Conservation (phyloP, 2,329 filamentous ascomycete species). For the Leptodontidium sp. region DNA sequence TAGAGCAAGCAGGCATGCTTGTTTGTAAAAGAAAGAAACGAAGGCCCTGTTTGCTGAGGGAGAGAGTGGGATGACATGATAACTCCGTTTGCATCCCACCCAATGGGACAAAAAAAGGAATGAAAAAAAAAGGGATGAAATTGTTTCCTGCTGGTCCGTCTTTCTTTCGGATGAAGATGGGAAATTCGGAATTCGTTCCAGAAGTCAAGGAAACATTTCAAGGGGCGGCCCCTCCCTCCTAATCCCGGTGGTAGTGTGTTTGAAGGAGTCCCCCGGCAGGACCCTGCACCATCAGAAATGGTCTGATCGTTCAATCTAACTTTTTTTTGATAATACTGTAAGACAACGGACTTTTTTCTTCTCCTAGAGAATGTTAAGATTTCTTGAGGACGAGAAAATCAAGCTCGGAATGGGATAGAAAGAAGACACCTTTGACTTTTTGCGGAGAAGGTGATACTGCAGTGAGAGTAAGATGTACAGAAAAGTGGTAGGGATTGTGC, state of each 20-base stretch:
- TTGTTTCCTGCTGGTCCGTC: slow-evolving; percentile 8
- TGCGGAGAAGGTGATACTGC: background rate
- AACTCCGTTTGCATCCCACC: background rate
- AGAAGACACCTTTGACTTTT: background rate
- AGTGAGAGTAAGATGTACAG: background rate
- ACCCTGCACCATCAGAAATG: slow-evolving; percentile 22
- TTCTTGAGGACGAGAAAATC: background rate
- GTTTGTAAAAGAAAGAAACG: background rate
- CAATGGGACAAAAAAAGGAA: background rate
- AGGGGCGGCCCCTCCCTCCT: slow-evolving; percentile 10
- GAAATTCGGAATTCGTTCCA: slow-evolving; percentile 16
- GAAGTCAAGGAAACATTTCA: slow-evolving; percentile 3
- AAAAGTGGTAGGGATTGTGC: background rate
- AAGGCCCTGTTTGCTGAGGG: slow-evolving; percentile 5
- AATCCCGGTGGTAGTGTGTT: slow-evolving; percentile 34
- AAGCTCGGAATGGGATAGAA: background rate
- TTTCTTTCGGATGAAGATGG: slow-evolving; percentile 17
- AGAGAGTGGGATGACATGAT: background rate
- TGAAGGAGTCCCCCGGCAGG: slow-evolving; percentile 32
- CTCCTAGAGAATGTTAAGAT: background rate
- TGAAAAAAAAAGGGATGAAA: background rate
- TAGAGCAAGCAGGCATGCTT: too few relatives aligned
- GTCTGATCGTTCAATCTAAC: slow-evolving; percentile 30
- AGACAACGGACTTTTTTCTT: slow-evolving; percentile 3
- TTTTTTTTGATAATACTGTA: slow-evolving; percentile 23